Evolutionary conservation across 371 early-diverging fungal genomes (phyloP).

Genomic region (Mortierella sp.): DNA sequence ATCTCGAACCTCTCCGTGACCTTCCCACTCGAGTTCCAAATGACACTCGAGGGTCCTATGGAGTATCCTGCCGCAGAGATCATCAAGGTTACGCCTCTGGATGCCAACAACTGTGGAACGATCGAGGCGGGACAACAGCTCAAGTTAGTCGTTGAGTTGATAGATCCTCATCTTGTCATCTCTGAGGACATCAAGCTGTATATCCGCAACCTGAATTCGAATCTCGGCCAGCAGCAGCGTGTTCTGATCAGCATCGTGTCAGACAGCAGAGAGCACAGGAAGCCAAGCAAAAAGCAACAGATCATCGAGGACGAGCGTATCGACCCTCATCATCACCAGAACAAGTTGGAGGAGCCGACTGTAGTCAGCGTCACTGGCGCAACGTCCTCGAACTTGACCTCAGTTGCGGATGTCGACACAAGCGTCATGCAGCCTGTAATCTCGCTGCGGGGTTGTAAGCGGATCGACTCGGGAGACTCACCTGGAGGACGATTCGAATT

Average conservation of each 20-base stretch:
- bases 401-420: slow-evolving; percentile 18
- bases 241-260: slow-evolving; percentile 77
- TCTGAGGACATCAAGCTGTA: slow-evolving; percentile 86
- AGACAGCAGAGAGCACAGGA: slow-evolving; percentile 53
- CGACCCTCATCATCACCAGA: slow-evolving; percentile 51
- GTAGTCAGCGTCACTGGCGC: not conserved
- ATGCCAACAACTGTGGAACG: slow-evolving; percentile 62
- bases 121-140: slow-evolving; percentile 71
- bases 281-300: slow-evolving; percentile 47
- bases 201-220: slow-evolving; percentile 78
- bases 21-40: slow-evolving; percentile 75
- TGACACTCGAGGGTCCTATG: slow-evolving; percentile 78
- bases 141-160: slow-evolving; percentile 67
- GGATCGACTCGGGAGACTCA: slow-evolving; percentile 57
- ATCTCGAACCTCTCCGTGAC: slow-evolving; percentile 74
- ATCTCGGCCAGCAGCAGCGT: slow-evolving; percentile 70
- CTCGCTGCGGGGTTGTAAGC: slow-evolving; percentile 68
- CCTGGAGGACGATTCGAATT: slow-evolving; percentile 72
- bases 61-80: slow-evolving; percentile 77
- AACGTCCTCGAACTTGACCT: not conserved
- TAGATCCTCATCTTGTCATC: slow-evolving; percentile 72
- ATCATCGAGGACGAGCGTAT: slow-evolving; percentile 44
- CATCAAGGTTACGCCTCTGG: slow-evolving; percentile 66
- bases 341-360: slow-evolving; percentile 33
- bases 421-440: slow-evolving; percentile 48